A percentile compares a stretch with the other conserved stretches of the same genome.
phyloP scores from a whole-genome alignment of 768 basidiomycete species.

The Leucocoprinus sp. region DNA sequence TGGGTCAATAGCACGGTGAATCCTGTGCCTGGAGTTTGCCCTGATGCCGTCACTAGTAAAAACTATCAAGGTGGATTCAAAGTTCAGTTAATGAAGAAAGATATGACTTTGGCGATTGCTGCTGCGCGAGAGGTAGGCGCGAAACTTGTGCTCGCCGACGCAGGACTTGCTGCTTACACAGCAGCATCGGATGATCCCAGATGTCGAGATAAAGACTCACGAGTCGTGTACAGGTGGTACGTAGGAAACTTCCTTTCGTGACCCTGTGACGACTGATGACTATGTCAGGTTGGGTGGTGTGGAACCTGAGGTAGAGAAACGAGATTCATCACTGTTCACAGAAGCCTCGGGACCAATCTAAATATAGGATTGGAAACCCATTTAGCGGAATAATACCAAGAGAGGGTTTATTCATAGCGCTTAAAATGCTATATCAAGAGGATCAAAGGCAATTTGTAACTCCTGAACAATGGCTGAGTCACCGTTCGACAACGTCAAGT shows the following conservation, averaged over 20 bases:
- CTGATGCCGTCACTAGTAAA: conserved; percentile 32
- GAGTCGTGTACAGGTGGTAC: conserved; percentile 34
- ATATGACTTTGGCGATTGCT: conserved; percentile 30
- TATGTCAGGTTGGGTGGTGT: conserved; percentile 25
- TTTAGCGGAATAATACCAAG: neutral
- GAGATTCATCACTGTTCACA: neutral
- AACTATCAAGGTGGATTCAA: conserved; percentile 37
- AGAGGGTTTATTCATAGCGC: neutral
- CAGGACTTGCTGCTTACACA: conserved; percentile 28
- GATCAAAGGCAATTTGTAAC: neutral
- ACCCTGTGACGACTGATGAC: neutral
- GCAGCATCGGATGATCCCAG: conserved; percentile 31
- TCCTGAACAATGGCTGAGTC: conserved; percentile 14
- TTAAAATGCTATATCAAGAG: neutral
- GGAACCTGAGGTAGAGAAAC: conserved; percentile 17
- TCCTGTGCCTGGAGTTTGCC: conserved; percentile 36
- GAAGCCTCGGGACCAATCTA: neutral
- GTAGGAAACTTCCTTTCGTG: conserved; percentile 9
- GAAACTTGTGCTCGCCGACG: conserved; percentile 31
- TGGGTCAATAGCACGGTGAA: conserved; percentile 36
- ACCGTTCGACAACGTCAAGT: conserved; percentile 17
- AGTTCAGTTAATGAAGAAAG: conserved; percentile 40
- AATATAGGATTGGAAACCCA: neutral
- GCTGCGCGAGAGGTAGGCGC: conserved; percentile 29
- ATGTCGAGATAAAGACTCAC: conserved; percentile 30